Conservation (phyloP, 2,329 filamentous ascomycete species). For the Pseudocercospora cruenta region DNA sequence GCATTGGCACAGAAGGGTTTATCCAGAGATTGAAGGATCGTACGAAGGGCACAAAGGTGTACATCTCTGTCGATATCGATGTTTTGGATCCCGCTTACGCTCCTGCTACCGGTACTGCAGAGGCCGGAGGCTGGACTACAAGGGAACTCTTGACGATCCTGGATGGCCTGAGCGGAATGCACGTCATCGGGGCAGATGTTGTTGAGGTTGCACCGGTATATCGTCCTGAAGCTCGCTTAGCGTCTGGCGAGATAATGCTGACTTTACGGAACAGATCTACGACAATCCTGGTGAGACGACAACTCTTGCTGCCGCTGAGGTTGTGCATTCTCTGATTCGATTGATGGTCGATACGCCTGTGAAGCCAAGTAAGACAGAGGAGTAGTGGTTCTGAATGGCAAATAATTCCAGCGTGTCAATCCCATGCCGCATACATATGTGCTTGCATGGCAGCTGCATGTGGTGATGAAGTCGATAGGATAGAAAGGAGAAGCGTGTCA, state of each 20-base stretch:
- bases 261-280: conserved; percentile 47
- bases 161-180: conserved; percentile 60
- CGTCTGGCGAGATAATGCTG: background rate
- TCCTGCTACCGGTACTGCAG: conserved; percentile 61
- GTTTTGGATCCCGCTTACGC: conserved; percentile 59
- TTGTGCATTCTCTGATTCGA: conserved; percentile 54
- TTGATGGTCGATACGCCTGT: conserved; percentile 52
- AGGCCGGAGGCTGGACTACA: conserved; percentile 65
- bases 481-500: background rate
- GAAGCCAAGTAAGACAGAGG: conserved; percentile 15
- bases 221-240: background rate
- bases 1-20: conserved; percentile 51
- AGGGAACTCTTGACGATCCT: conserved; percentile 62
- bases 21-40: conserved; percentile 55
- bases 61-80: conserved; percentile 61
- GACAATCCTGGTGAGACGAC: conserved; percentile 65
- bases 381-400: background rate
- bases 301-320: conserved; percentile 58
- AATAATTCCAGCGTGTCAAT: background rate
- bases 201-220: conserved; percentile 61
- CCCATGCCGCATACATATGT: background rate
- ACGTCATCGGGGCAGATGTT: conserved; percentile 63
- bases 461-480: background rate
- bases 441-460: background rate
- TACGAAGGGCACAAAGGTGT: conserved; percentile 57